phyloP scores from a whole-genome alignment of 495 filamentous ascomycete species.

The Chaetomium fimeti region DNA sequence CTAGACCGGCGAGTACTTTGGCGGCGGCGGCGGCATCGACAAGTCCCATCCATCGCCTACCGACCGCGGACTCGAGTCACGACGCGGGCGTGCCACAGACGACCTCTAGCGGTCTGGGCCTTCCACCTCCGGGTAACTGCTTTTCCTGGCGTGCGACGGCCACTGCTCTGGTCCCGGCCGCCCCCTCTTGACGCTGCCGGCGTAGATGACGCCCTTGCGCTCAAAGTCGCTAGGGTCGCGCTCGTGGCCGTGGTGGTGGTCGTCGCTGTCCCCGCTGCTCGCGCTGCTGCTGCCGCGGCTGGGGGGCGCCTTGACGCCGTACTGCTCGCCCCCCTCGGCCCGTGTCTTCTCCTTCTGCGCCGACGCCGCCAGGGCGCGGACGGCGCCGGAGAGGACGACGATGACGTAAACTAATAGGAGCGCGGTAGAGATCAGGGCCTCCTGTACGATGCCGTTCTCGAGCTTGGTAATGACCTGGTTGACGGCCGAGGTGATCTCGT shows the following conservation, averaged over 20 bases:
- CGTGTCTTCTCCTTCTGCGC: constrained; percentile 51
- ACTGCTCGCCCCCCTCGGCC: constrained; percentile 49
- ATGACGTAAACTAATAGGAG: constrained; percentile 74
- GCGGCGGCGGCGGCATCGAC: constrained; percentile 4
- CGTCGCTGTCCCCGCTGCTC: constrained; percentile 7
- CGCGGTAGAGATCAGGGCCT: constrained; percentile 71
- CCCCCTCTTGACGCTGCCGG: constrained; percentile 29
- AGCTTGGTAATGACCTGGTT: constrained; percentile 62
- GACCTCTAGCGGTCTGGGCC: constrained; percentile 23
- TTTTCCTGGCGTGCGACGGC: constrained; percentile 33
- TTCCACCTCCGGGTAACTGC: constrained; percentile 34
- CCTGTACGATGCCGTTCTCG: constrained; percentile 60
- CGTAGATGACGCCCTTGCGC: constrained; percentile 27
- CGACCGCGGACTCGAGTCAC: neutral
- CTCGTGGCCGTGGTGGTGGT: neutral
- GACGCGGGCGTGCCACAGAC: neutral
- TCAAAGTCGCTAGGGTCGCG: neutral
- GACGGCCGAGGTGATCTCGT: constrained; percentile 79
- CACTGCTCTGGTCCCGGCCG: constrained; percentile 23
- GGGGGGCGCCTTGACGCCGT: constrained; percentile 17
- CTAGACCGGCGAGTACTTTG: constrained; percentile 14
- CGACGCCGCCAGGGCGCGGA: constrained; percentile 59
- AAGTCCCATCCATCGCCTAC: neutral
- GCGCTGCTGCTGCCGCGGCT: constrained; percentile 3
- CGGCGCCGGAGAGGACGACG: constrained; percentile 68